phyloP scores from a whole-genome alignment of 495 filamentous ascomycete species.

The Penicillium macrosclerotiorum region DNA sequence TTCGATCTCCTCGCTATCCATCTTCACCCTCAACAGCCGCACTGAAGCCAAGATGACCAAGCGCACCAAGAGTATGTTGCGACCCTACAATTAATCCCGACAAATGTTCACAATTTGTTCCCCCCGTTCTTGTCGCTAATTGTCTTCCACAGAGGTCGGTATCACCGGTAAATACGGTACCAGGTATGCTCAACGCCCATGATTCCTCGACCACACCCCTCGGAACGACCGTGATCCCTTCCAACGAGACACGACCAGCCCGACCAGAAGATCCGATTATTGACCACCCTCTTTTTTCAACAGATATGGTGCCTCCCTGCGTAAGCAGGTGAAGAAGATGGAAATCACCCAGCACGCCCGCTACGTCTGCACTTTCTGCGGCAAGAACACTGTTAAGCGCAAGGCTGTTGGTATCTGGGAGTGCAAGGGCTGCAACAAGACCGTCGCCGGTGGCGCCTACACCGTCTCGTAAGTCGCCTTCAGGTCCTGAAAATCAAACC shows the following conservation, averaged over 20 bases:
- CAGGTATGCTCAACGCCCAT: constrained; percentile 50
- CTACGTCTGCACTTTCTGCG: constrained; percentile 89
- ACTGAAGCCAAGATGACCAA: constrained; percentile 79
- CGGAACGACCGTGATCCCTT: constrained; percentile 25
- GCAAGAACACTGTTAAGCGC: constrained; percentile 91
- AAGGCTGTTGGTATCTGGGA: constrained; percentile 93
- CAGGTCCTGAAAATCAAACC: neutral
- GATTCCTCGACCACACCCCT: constrained; percentile 18
- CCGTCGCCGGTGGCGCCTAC: constrained; percentile 94
- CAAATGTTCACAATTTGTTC: neutral
- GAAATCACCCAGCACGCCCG: constrained; percentile 95
- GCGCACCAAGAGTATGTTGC: constrained; percentile 78
- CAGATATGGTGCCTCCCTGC: constrained; percentile 98
- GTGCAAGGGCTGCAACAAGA: constrained; percentile 92
- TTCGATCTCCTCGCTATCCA: constrained; percentile 44
- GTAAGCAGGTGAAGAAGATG: constrained; percentile 99
- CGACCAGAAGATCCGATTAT: constrained; percentile 21
- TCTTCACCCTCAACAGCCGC: constrained; percentile 46
- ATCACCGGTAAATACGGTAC: constrained; percentile 71
- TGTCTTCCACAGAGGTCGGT: constrained; percentile 68
- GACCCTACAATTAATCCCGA: constrained; percentile 2
- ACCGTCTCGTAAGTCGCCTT: constrained; percentile 82
- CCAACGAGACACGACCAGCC: constrained; percentile 16
- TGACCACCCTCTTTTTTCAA: constrained; percentile 24
- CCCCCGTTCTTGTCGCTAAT: constrained; percentile 30